These are phyloP conservation scores for Tripterygium wilfordii DNA, from an alignment of 177 flowering plant genomes.

Conservation along the genomic window DNA sequence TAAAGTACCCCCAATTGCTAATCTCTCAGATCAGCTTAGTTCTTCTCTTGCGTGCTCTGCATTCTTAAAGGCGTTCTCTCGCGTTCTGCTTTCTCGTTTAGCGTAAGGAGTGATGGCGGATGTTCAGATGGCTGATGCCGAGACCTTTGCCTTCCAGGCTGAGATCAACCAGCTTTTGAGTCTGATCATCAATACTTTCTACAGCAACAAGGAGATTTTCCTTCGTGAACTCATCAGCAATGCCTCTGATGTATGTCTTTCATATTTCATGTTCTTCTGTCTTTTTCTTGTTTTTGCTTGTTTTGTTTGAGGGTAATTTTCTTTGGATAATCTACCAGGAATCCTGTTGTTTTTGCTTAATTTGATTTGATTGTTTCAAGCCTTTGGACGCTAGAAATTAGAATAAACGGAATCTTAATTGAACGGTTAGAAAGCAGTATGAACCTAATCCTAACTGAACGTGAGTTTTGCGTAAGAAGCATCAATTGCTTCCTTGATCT, in stretches of 20 bases:
- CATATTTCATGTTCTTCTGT: background rate
- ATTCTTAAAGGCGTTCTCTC: background rate
- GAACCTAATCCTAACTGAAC: too few species aligned
- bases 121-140: slow-evolving; percentile 39
- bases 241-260: slow-evolving; percentile 40
- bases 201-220: slow-evolving; percentile 57
- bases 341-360: too few species aligned
- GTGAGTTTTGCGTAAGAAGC: too few species aligned
- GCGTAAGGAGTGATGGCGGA: slow-evolving; percentile 23
- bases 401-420: too few species aligned
- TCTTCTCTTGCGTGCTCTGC: background rate
- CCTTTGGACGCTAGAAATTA: too few species aligned
- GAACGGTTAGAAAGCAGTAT: too few species aligned
- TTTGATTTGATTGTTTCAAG: too few species aligned
- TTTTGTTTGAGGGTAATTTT: background rate
- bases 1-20: background rate
- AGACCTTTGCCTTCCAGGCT: slow-evolving; percentile 53
- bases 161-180: slow-evolving; percentile 51
- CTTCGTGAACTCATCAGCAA: slow-evolving; percentile 57
- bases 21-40: background rate
- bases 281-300: background rate
- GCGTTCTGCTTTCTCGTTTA: background rate
- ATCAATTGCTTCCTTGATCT: too few species aligned
- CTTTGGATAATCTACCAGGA: background rate
- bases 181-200: slow-evolving; percentile 43